Evolutionary conservation across 768 basidiomycete species (phyloP).

Genomic region (Collybia sordida): DNA sequence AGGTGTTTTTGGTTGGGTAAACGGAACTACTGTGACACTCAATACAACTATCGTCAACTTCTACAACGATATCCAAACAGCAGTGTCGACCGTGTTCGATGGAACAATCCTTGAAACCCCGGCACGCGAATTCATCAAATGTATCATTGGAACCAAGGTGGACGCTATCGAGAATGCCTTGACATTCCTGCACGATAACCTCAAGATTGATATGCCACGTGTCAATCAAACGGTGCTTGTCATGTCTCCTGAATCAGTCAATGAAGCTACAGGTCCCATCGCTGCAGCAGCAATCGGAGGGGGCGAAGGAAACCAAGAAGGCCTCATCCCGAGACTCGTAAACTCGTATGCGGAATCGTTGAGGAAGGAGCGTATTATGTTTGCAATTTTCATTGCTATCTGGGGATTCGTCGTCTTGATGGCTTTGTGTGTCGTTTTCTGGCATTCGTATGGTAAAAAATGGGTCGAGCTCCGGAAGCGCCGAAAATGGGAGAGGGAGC

Average conservation of each 20-base stretch:
- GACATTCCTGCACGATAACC: conserved; percentile 89
- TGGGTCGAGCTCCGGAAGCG: conserved; percentile 47
- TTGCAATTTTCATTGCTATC: conserved; percentile 75
- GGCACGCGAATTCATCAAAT: conserved; percentile 83
- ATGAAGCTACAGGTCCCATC: conserved; percentile 79
- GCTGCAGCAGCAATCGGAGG: conserved; percentile 78
- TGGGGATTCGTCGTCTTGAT: conserved; percentile 86
- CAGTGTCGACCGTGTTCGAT: conserved; percentile 79
- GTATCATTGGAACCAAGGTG: conserved; percentile 91
- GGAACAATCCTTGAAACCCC: conserved; percentile 81
- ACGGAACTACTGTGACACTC: conserved; percentile 82
- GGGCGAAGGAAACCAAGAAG: conserved; percentile 47
- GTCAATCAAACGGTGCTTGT: conserved; percentile 76
- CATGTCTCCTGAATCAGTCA: conserved; percentile 67
- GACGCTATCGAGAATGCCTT: conserved; percentile 82
- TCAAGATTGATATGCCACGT: conserved; percentile 75
- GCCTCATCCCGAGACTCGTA: conserved; percentile 74
- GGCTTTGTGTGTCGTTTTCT: conserved; percentile 67
- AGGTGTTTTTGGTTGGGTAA: conserved; percentile 94
- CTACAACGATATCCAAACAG: conserved; percentile 80
- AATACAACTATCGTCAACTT: conserved; percentile 86
- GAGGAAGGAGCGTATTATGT: conserved; percentile 82
- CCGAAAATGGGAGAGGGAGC: conserved; percentile 50
- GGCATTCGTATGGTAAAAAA: conserved; percentile 62
- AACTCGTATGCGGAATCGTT: conserved; percentile 69